A percentile compares a stretch with the other conserved stretches of the same genome.
Evolutionary conservation across 78 protist species (phyloP).

Genomic region (Mastigamoeba balamuthi): DNA sequence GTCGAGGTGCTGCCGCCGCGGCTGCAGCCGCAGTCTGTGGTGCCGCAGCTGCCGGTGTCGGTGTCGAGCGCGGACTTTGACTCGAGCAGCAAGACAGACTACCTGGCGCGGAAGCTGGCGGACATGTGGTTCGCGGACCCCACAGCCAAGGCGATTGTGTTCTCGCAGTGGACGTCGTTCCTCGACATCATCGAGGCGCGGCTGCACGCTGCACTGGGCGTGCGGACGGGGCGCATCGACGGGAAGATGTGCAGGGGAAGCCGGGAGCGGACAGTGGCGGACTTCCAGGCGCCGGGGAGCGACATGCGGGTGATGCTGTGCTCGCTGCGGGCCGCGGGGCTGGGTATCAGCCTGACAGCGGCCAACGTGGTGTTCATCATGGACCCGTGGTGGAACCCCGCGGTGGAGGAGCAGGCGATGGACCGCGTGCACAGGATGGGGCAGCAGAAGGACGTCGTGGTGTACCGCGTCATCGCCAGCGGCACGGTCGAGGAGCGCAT

Average conservation of each 20-base stretch:
- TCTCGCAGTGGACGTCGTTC: slow-evolving; percentile 77
- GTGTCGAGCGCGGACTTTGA: no score
- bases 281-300: neutral
- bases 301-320: slow-evolving; percentile 1
- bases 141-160: no score
- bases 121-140: no score
- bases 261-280: neutral
- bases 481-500: no score
- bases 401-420: slow-evolving; percentile 59
- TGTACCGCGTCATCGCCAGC: slow-evolving; percentile 58
- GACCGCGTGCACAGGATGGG: slow-evolving; percentile 72
- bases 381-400: slow-evolving; percentile 54
- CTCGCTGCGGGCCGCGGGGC: slow-evolving; percentile 64
- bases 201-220: neutral
- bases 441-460: slow-evolving; percentile 50
- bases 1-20: no score
- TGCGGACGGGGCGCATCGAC: no score
- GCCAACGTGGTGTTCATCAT: slow-evolving; percentile 48
- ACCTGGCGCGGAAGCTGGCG: no score
- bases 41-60: no score
- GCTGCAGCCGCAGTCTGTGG: no score
- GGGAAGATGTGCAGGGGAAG: no score
- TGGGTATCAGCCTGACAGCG: slow-evolving; percentile 63
- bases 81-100: no score
- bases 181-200: slow-evolving; percentile 44